Percentiles rank a stretch among this genome's conserved stretches.
phyloP scores from a whole-genome alignment of 177 flowering plant genomes.

The Vitis hybrid region DNA sequence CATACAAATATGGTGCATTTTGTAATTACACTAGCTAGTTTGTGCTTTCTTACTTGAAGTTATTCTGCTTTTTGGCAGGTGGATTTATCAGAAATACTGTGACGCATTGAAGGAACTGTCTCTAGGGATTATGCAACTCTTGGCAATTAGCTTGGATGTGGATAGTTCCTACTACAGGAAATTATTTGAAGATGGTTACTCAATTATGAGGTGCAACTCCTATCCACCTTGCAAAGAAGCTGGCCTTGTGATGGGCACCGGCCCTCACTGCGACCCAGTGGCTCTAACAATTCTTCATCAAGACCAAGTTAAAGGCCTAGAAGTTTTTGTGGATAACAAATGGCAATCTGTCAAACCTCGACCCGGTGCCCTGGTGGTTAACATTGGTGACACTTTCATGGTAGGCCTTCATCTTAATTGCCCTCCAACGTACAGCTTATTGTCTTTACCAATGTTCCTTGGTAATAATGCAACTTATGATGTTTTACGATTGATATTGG shows the following conservation, averaged over 20 bases:
- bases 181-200: neutral
- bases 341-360: constrained; percentile 4
- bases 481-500: no score
- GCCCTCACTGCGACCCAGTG: constrained; percentile 11
- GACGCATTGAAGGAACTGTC: constrained; percentile 9
- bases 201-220: constrained; percentile 8
- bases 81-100: constrained; percentile 15
- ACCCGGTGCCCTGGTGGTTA: neutral
- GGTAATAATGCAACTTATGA: no score
- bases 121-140: constrained; percentile 6
- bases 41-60: neutral
- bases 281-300: constrained; percentile 13
- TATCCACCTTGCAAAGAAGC: constrained; percentile 8
- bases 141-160: constrained; percentile 10
- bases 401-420: neutral
- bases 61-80: neutral
- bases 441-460: no score
- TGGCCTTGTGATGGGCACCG: constrained; percentile 3
- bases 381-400: no score
- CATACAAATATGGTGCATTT: neutral
- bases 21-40: no score
- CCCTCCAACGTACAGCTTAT: no score
- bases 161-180: neutral
- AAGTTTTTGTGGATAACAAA: constrained; percentile 3
- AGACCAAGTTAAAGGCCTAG: constrained; percentile 13